phyloP scores from a whole-genome alignment of 352 stramenopile genomes.

The Phytophthora ramorum region DNA sequence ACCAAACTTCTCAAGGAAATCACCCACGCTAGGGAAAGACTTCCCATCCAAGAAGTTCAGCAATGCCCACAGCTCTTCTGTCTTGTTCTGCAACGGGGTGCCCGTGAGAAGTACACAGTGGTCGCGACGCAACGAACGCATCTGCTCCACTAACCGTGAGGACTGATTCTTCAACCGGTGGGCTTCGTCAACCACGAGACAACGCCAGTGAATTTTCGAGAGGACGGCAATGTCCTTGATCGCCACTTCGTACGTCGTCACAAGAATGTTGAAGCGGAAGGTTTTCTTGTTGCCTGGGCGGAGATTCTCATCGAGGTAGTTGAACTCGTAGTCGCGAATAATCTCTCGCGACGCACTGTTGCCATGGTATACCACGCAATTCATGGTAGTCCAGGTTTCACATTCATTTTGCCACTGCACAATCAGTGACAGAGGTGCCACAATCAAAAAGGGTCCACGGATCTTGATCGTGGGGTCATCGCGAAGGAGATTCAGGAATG shows the following conservation, averaged over 20 bases:
- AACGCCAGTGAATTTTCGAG: slow-evolving; percentile 95
- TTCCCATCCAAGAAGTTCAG: slow-evolving; percentile 98
- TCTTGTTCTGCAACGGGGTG: slow-evolving; percentile 97
- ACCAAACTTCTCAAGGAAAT: slow-evolving; percentile 95
- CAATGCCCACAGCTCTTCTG: slow-evolving; percentile 99
- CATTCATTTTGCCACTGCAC: slow-evolving; percentile 99
- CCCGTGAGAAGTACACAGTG: slow-evolving; percentile 89
- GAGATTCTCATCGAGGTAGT: slow-evolving; percentile 73
- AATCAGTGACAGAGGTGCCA: slow-evolving; percentile 98
- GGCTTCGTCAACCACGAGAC: slow-evolving; percentile 90
- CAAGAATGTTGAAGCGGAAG: slow-evolving; percentile 91
- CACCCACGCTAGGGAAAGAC: slow-evolving; percentile 92
- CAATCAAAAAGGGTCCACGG: slow-evolving; percentile 97
- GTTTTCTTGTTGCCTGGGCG: slow-evolving; percentile 84
- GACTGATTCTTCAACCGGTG: slow-evolving; percentile 91
- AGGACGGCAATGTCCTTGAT: slow-evolving; percentile 94
- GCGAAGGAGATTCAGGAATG: slow-evolving; percentile 95
- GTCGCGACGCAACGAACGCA: slow-evolving; percentile 79
- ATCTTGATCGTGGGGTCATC: slow-evolving; percentile 90
- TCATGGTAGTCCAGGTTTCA: slow-evolving; percentile 98
- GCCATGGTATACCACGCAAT: slow-evolving; percentile 99
- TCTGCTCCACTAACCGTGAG: slow-evolving; percentile 86
- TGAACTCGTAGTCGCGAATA: slow-evolving; percentile 97
- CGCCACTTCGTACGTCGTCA: slow-evolving; percentile 92
- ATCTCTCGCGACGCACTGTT: slow-evolving; percentile 92